phyloP scores from a whole-genome alignment of 2,329 filamentous ascomycete species.

The Neurospora sp. region DNA sequence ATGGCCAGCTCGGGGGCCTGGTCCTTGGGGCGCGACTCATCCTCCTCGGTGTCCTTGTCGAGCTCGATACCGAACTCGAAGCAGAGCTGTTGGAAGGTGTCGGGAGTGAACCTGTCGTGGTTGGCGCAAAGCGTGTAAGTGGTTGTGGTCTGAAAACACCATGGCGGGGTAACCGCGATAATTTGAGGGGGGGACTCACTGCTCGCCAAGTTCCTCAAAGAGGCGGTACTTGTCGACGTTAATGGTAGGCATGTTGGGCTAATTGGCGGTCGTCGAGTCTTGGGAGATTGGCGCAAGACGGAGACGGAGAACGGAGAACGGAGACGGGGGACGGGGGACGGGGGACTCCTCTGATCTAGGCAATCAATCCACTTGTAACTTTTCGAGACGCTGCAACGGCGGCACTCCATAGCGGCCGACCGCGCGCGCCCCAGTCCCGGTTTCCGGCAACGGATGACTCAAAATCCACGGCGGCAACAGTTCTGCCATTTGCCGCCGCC shows the following conservation, averaged over 20 bases:
- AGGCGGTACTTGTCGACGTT: slow-evolving; percentile 92
- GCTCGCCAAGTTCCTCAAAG: slow-evolving; percentile 82
- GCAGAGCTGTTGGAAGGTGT: slow-evolving; percentile 94
- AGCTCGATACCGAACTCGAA: slow-evolving; percentile 98
- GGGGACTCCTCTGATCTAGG: neutral
- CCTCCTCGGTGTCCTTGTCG: slow-evolving; percentile 84
- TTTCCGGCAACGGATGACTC: neutral
- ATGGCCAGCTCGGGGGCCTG: slow-evolving; percentile 93
- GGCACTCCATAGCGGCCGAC: neutral
- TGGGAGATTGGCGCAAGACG: neutral
- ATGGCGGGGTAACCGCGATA: slow-evolving; percentile 22
- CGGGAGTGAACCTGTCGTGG: slow-evolving; percentile 63
- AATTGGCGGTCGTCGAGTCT: neutral
- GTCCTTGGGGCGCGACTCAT: slow-evolving; percentile 62
- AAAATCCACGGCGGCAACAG: neutral
- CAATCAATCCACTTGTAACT: neutral
- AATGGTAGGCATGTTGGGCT: slow-evolving; percentile 65
- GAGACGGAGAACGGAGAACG: neutral
- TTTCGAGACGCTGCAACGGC: neutral
- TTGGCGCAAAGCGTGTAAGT: neutral
- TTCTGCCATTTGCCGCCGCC: neutral
- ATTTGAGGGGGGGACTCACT: slow-evolving; percentile 42
- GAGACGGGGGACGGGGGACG: neutral
- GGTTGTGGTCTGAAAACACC: neutral
- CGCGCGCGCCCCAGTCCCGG: neutral